A percentile compares a stretch with the other conserved stretches of the same genome.
These are phyloP conservation scores for Neurospora sp. DNA, from an alignment of 495 filamentous ascomycete species.

Conservation along the genomic window DNA sequence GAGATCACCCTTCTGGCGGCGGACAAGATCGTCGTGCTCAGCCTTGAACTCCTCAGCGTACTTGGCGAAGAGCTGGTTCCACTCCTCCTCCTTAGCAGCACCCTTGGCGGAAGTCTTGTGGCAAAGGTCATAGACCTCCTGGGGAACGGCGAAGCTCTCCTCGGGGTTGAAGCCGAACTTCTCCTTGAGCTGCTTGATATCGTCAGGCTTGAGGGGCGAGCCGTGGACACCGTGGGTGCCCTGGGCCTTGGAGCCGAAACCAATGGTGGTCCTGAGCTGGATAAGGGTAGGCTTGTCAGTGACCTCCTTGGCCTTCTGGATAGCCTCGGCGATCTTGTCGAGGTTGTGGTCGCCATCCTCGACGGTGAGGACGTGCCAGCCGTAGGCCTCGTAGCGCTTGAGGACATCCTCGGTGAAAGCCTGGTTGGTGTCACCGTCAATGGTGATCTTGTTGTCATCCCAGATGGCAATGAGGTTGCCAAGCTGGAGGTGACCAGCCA, in stretches of 20 bases:
- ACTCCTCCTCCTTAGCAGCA: constrained; percentile 86
- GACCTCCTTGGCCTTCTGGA: constrained; percentile 73
- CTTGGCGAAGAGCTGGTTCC: constrained; percentile 86
- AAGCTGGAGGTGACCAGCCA: constrained; percentile 91
- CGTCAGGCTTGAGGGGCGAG: constrained; percentile 85
- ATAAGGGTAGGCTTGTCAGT: constrained; percentile 96
- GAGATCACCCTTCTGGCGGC: constrained; percentile 73
- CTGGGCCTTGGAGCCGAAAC: constrained; percentile 87
- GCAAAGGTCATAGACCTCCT: constrained; percentile 90
- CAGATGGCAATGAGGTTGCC: constrained; percentile 96
- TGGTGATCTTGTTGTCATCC: constrained; percentile 95
- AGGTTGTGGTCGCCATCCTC: constrained; percentile 87
- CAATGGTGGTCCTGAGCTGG: constrained; percentile 95
- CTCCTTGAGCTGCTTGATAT: constrained; percentile 81
- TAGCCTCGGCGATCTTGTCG: constrained; percentile 76
- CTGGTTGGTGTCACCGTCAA: constrained; percentile 85
- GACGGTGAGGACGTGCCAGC: constrained; percentile 87
- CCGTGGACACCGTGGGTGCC: constrained; percentile 95
- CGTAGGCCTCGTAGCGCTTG: constrained; percentile 94
- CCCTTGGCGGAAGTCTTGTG: constrained; percentile 69
- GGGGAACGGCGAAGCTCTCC: constrained; percentile 86
- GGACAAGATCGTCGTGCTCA: constrained; percentile 68
- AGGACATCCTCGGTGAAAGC: constrained; percentile 96
- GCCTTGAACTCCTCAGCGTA: constrained; percentile 68
- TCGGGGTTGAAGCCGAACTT: constrained; percentile 95